Percentiles rank a stretch among this genome's conserved stretches.
These are phyloP conservation scores for Lavandula angustifolia DNA, from an alignment of 257 asterid species.

Conservation along the genomic window DNA sequence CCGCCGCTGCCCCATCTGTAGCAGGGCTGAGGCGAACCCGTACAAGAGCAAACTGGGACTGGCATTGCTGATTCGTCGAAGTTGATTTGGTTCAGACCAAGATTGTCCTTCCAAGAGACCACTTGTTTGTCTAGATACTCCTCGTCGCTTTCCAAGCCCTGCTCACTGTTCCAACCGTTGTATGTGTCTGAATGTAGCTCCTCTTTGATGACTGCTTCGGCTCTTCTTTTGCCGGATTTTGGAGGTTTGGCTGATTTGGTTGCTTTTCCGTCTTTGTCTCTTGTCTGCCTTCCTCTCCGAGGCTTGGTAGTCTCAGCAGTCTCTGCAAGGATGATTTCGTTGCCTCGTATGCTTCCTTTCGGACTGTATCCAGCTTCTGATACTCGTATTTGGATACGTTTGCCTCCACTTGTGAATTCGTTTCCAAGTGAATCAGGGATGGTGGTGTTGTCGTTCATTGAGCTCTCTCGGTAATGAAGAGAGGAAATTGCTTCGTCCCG, in stretches of 20 bases:
- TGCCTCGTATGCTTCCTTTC: slow-evolving; percentile 40
- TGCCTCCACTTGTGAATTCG: slow-evolving; percentile 48
- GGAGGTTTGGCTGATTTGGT: slow-evolving; percentile 49
- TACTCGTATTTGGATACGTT: slow-evolving; percentile 45
- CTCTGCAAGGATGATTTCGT: slow-evolving; percentile 42
- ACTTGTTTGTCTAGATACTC: slow-evolving; percentile 53
- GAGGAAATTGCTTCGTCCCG: slow-evolving; percentile 75
- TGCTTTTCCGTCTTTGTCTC: slow-evolving; percentile 54
- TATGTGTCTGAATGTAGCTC: slow-evolving; percentile 44
- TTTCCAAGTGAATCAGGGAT: slow-evolving; percentile 51
- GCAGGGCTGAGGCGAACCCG: slow-evolving; percentile 92
- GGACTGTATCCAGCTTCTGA: slow-evolving; percentile 51
- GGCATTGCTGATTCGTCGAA: slow-evolving; percentile 91
- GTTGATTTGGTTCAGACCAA: slow-evolving; percentile 71
- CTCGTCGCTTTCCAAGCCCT: slow-evolving; percentile 50
- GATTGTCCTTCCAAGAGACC: slow-evolving; percentile 73
- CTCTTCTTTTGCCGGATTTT: slow-evolving; percentile 49
- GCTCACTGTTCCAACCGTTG: slow-evolving; percentile 48
- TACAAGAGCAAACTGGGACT: slow-evolving; percentile 85
- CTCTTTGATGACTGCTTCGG: slow-evolving; percentile 45
- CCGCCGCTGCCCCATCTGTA: slow-evolving; percentile 95
- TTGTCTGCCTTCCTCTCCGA: slow-evolving; percentile 55
- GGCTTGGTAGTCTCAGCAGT: slow-evolving; percentile 51
- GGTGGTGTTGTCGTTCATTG: slow-evolving; percentile 46
- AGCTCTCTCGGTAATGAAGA: slow-evolving; percentile 53